Percentiles rank a stretch among this genome's conserved stretches.
phyloP scores from a whole-genome alignment of 768 basidiomycete species.

The Amanita inopinata region DNA sequence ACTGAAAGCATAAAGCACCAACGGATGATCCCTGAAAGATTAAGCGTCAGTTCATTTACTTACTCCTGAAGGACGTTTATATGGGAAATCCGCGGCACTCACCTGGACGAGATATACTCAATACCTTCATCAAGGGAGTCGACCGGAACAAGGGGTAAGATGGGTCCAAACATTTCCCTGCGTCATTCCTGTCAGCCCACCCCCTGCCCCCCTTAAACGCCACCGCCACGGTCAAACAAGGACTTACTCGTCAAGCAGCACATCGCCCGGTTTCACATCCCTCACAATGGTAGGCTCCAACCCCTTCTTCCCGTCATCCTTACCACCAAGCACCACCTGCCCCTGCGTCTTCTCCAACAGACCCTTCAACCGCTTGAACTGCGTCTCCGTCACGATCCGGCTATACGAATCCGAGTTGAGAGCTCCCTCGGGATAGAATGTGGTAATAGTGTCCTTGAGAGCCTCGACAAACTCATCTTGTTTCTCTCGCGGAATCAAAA shows the following conservation, averaged over 20 bases:
- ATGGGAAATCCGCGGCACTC: background rate
- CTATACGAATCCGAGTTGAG: constrained; percentile 33
- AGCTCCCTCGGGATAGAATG: constrained; percentile 48
- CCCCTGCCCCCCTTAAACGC: too few species aligned
- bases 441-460: constrained; percentile 29
- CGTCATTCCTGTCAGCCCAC: too few species aligned
- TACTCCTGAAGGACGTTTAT: background rate
- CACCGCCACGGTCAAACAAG: background rate
- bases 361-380: constrained; percentile 42
- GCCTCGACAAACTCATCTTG: constrained; percentile 39
- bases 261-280: constrained; percentile 43
- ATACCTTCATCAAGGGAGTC: background rate
- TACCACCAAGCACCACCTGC: constrained; percentile 42
- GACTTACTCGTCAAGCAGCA: constrained; percentile 49
- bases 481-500: constrained; percentile 27
- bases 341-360: constrained; percentile 49
- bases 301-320: constrained; percentile 30
- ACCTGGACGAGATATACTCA: background rate
- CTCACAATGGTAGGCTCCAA: constrained; percentile 55
- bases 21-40: background rate
- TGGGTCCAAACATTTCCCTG: background rate
- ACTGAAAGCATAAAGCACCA: background rate
- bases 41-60: background rate
- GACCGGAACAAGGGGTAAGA: constrained; percentile 1
- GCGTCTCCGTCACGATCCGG: constrained; percentile 43